These are phyloP conservation scores for Rhododendron kiyosumense DNA, from an alignment of 148 eudicot genomes.

Conservation along the genomic window DNA sequence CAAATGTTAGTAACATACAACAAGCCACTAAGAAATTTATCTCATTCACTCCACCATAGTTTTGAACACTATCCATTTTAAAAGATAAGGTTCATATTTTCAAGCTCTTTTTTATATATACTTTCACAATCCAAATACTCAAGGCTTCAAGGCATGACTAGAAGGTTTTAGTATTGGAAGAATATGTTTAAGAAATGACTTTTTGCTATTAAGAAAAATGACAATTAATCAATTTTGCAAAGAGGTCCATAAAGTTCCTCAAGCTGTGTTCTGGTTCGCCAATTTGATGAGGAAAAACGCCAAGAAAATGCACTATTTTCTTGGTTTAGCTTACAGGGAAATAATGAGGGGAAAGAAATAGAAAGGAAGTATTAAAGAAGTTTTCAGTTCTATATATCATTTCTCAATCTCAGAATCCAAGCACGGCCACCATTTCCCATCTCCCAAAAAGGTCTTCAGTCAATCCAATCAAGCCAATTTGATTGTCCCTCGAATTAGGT, in stretches of 20 bases:
- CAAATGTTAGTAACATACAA: neutral
- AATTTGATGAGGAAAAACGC: neutral
- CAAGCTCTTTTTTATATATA: neutral
- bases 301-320: neutral
- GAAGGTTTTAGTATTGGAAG: neutral
- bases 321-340: neutral
- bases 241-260: neutral
- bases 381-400: neutral
- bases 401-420: neutral
- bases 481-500: neutral
- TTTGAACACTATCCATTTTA: neutral
- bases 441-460: neutral
- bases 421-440: neutral
- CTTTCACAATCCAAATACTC: neutral
- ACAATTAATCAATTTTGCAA: neutral
- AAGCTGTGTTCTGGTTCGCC: neutral
- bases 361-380: neutral
- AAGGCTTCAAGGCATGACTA: neutral
- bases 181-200: neutral
- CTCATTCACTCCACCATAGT: constrained; percentile 1
- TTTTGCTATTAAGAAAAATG: neutral
- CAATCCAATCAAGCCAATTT: neutral
- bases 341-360: neutral
- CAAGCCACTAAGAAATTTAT: neutral
- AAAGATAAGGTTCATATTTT: neutral